Base-by-base conservation (phyloP, 2,329 filamentous ascomycete genomes). In the Fonsecaea erecta region DNA sequence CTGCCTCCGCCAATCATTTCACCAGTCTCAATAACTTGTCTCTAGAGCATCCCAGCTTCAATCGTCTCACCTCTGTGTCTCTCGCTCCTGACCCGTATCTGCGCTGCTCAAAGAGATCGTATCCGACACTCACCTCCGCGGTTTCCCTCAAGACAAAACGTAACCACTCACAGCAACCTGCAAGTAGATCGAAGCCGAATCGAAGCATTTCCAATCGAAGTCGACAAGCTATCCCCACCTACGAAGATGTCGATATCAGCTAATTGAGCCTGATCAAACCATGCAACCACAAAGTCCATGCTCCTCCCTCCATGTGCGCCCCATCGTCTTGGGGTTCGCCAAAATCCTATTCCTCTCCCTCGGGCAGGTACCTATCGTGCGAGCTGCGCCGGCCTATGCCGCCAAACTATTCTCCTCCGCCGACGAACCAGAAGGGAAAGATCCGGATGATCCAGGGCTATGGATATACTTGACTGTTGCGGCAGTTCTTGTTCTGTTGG, bases 381-480 rank as follows among this genome's bases (percentile, higher is more conserved):
- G 75, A 57, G 78, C 76, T 56, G 76, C 76, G 24, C 80, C 81
- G 18, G 60, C 75, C 11, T 58, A 68, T 18, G 58, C 64, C 5
- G 51, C 65, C 26, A 34, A 61, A 7, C 62, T 61, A 30, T 71
- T 69, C 60, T 67, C 65, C 65, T 60, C 70, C 60, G 63, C 69
- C 61, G 65, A 70, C 35, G 63, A 67, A 60, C 77, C 83, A 52
- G 77, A 82, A 62, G 81, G 79, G 37, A 82, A 83, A 67, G 82
- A 87, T 61, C 77, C 80, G 7, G 80, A 84, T 26, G 88, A 90
- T 67, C 84, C 88, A 7, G 85, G 85, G 57, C 80, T 96, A 71
- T 96, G 91, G 90, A 81, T 94, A 52, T 92, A 97, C 74, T 85
- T 95, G 68, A 83, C 88, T 62, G 84, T 93, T 32, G 96, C 94